A percentile compares a stretch with the other conserved stretches of the same genome.
Evolutionary conservation across 345 rosid genomes (phyloP).

Genomic region (Pugionium cornutum): DNA sequence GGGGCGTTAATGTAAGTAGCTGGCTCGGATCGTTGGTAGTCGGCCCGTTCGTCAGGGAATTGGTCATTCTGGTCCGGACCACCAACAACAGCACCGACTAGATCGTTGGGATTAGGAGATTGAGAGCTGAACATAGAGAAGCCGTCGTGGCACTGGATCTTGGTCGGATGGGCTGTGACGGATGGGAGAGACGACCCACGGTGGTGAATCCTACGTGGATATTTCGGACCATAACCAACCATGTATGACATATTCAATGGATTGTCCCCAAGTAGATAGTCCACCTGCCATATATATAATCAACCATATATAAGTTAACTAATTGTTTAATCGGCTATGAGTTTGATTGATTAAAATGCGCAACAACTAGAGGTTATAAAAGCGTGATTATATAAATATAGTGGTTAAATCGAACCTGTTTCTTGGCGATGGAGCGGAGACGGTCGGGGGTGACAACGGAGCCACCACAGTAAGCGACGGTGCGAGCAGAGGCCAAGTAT

Average conservation of each 20-base stretch:
- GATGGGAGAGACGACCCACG: constrained; percentile 91
- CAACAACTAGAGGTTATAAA: neutral
- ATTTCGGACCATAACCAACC: constrained; percentile 87
- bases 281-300: constrained; percentile 52
- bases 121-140: constrained; percentile 54
- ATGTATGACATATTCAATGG: constrained; percentile 84
- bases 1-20: constrained; percentile 90
- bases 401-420: constrained; percentile 32
- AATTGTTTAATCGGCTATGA: no score
- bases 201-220: constrained; percentile 88
- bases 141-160: constrained; percentile 75
- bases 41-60: constrained; percentile 73
- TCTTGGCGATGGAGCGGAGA: constrained; percentile 51
- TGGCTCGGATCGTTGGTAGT: constrained; percentile 86
- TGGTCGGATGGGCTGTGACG: constrained; percentile 58
- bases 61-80: constrained; percentile 77
- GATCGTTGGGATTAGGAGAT: constrained; percentile 77
- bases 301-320: neutral
- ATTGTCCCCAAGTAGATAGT: constrained; percentile 88
- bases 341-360: neutral
- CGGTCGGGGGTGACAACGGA: constrained; percentile 43
- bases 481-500: constrained; percentile 46
- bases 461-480: constrained; percentile 51
- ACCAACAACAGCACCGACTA: constrained; percentile 80
- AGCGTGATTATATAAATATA: neutral